Evolutionary conservation across 2,329 filamentous ascomycete genomes (phyloP), one percentile per base, ranked within the genome.

Genomic region (Phaeosphaeriaceae sp.): DNA sequence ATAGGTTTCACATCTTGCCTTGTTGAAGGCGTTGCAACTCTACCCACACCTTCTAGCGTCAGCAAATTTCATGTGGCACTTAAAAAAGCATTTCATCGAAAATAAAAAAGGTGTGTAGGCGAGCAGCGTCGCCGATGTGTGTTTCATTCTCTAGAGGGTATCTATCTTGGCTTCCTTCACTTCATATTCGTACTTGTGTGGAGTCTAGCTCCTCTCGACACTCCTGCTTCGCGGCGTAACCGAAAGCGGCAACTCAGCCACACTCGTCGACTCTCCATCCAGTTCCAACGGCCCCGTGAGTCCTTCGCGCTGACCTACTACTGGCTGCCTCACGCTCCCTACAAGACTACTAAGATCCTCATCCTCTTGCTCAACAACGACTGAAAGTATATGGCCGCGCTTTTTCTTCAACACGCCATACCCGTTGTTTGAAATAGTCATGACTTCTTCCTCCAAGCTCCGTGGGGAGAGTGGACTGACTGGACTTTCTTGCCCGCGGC

Each of bases 271-370:
- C 26, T 48, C 42, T 3, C 60, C 61, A 34, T 67, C 65, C 33
- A 68, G 33, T 34, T 68, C 65, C 30, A 68, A 36, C 17, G 65
- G 56, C 40, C 45, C 56, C 12, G 39, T 54, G 17, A 68, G 28
- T 4, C 65, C 65, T 40, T 68, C 65, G 18, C 40, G 50, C 32
- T 68, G 62, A n/a, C 64, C 64, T 1, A 59, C 57, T 16, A 68
- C 63, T 17, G 64, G 64, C 45, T 66, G 57, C 15, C 45, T 37
- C 8, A 64, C 40, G 30, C 41, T 38, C 12, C 42, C 16, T 28
- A 47, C 36, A 15, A 35, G 44, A 17, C 29, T 42, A 15, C 8
- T 42, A 11, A 18, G 32, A n/a, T 58, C 60, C 32, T 66, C 64
- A 13, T 64, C 61, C 6, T 64, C 58, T 3, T 54, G 26, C 45